Percentiles rank a stretch among this genome's conserved stretches.
Conservation (phyloP, 352 stramenopile genomes). For the Globisporangium orthogonon region DNA sequence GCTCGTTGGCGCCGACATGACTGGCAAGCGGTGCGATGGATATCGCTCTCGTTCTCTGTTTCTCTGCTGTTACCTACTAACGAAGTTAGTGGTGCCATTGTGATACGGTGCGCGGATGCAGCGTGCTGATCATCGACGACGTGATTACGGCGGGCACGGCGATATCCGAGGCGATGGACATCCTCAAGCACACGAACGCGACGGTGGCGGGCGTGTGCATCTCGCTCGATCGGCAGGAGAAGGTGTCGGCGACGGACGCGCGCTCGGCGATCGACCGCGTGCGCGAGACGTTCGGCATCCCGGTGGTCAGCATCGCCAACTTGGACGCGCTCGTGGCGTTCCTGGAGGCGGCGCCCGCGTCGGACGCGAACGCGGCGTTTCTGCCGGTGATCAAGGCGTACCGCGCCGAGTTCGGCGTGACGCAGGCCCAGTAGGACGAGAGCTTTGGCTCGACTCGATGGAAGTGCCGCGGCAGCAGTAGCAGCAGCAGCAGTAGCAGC, state of each 20-base stretch:
- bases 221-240: constrained; percentile 97
- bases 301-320: constrained; percentile 93
- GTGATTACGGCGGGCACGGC: constrained; percentile 99
- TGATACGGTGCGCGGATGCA: constrained; percentile 11
- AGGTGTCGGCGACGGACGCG: constrained; percentile 89
- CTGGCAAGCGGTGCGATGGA: constrained; percentile 82
- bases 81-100: too few species aligned
- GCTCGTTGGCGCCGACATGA: constrained; percentile 94
- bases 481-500: too few species aligned
- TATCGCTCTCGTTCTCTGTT: not conserved
- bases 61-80: too few species aligned
- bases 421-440: constrained; percentile 3
- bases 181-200: constrained; percentile 89
- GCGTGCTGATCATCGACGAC: constrained; percentile 98
- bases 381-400: constrained; percentile 70
- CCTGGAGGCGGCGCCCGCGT: constrained; percentile 37
- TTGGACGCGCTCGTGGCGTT: constrained; percentile 92
- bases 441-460: not conserved
- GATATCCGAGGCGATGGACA: constrained; percentile 92
- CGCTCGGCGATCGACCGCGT: constrained; percentile 94
- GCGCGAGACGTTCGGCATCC: constrained; percentile 84
- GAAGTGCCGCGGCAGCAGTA: not conserved
- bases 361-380: constrained; percentile 54
- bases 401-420: constrained; percentile 69
- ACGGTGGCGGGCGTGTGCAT: constrained; percentile 95